Conservation (phyloP, 805 yeast species). For the Saccharomycopsis oosterbeekiorum region DNA sequence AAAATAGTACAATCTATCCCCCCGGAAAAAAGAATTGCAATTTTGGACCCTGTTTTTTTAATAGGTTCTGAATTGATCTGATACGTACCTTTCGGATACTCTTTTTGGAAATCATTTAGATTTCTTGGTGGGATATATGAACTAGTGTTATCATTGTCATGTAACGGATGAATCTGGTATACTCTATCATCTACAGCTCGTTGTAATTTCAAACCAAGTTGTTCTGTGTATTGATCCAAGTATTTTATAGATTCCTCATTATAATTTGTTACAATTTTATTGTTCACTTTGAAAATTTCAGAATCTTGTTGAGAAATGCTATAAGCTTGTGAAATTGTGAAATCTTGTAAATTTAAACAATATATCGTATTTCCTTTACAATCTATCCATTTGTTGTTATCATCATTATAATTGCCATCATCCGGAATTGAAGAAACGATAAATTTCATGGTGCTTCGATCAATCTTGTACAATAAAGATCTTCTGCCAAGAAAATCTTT, state of each 20-base stretch:
- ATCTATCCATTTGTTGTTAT: conserved; percentile 11
- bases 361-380: conserved; percentile 13
- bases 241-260: neutral
- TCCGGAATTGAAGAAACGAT: conserved; percentile 7
- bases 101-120: conserved; percentile 1
- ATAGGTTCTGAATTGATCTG: neutral
- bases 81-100: neutral
- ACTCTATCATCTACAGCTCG: neutral
- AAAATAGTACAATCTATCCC: conserved; percentile 88
- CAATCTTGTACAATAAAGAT: conserved; percentile 45
- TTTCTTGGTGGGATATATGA: conserved; percentile 8
- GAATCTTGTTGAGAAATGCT: neutral
- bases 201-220: neutral
- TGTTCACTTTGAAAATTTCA: neutral
- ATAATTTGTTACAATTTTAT: neutral
- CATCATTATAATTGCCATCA: neutral
- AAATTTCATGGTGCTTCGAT: conserved; percentile 19
- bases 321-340: neutral
- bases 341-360: neutral
- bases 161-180: neutral
- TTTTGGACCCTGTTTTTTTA: conserved; percentile 21
- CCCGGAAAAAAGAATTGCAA: conserved; percentile 79
- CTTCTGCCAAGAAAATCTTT: conserved; percentile 78
- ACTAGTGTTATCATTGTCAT: conserved; percentile 20
- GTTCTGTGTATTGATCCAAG: neutral